These are phyloP conservation scores for Penicillium crystallinum DNA, from an alignment of 495 filamentous ascomycete genomes.

Conservation along the genomic window DNA sequence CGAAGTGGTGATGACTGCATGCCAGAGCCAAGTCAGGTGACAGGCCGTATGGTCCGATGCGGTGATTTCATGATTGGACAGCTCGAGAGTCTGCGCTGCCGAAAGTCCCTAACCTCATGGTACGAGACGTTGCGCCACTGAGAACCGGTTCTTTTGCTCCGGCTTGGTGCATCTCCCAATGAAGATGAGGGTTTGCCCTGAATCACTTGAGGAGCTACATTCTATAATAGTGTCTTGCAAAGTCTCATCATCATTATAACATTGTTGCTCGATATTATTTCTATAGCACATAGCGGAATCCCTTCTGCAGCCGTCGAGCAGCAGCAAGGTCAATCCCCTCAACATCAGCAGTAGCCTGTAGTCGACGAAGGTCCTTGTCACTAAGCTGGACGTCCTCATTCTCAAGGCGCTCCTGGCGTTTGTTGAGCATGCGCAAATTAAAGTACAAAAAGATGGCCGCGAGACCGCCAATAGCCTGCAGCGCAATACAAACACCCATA, in stretches of 20 bases:
- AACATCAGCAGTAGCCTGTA: conserved; percentile 43
- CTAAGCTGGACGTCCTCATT: conserved; percentile 36
- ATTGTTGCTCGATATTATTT: not conserved
- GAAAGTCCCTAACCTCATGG: too few relatives aligned
- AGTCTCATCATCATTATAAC: not conserved
- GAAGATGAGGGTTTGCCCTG: not conserved
- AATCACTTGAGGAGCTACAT: too few relatives aligned
- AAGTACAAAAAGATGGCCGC: conserved; percentile 39
- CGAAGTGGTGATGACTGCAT: not conserved
- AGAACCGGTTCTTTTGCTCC: not conserved
- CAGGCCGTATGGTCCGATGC: not conserved
- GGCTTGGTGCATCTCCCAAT: not conserved
- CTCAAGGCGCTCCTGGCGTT: conserved; percentile 42
- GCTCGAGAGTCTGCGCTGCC: too few relatives aligned
- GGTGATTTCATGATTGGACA: not conserved
- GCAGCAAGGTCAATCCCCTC: conserved; percentile 45
- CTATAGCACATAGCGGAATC: conserved; percentile 43
- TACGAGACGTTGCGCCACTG: not conserved
- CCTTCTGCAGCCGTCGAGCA: conserved; percentile 43
- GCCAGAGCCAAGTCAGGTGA: not conserved
- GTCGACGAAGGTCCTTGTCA: conserved; percentile 35
- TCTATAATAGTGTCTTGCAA: too few relatives aligned
- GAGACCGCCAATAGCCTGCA: conserved; percentile 37
- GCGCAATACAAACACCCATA: conserved; percentile 43
- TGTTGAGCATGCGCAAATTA: conserved; percentile 40